These are phyloP conservation scores for Yamadazyma tumulicola DNA, from an alignment of 805 yeast species.

Conservation along the genomic window DNA sequence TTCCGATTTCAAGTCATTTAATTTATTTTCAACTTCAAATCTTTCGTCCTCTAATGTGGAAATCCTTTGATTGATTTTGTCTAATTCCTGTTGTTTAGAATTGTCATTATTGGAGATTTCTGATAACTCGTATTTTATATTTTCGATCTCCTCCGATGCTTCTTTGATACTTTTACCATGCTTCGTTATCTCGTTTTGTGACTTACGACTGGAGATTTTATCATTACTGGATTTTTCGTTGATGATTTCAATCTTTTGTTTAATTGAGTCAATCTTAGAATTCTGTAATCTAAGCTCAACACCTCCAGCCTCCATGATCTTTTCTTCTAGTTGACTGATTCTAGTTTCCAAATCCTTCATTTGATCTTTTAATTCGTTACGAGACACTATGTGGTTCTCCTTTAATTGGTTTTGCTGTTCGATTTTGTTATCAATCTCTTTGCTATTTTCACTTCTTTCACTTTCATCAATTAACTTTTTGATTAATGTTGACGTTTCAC, in stretches of 20 bases:
- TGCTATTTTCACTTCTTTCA: conserved; percentile 23
- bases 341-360: conserved; percentile 53
- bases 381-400: conserved; percentile 14
- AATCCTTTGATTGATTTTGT: conserved; percentile 24
- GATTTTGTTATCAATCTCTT: conserved; percentile 31
- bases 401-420: conserved; percentile 19
- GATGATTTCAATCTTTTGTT: conserved; percentile 60
- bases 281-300: conserved; percentile 74
- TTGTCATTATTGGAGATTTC: conserved; percentile 17
- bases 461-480: conserved; percentile 41
- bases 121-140: conserved; percentile 22
- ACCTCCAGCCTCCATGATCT: conserved; percentile 91
- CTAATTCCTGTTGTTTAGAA: conserved; percentile 28
- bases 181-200: conserved; percentile 61
- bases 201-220: conserved; percentile 53
- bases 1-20: conserved; percentile 30
- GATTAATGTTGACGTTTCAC: conserved; percentile 42
- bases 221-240: conserved; percentile 56
- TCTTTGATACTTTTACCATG: conserved; percentile 45
- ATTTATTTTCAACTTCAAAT: conserved; percentile 37
- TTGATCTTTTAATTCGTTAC: conserved; percentile 42
- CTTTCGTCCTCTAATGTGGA: conserved; percentile 31
- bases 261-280: conserved; percentile 74
- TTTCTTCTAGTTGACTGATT: conserved; percentile 63
- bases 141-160: conserved; percentile 43